Conservation (phyloP, 2,329 filamentous ascomycete genomes). For the Westerdykella ornata region DNA sequence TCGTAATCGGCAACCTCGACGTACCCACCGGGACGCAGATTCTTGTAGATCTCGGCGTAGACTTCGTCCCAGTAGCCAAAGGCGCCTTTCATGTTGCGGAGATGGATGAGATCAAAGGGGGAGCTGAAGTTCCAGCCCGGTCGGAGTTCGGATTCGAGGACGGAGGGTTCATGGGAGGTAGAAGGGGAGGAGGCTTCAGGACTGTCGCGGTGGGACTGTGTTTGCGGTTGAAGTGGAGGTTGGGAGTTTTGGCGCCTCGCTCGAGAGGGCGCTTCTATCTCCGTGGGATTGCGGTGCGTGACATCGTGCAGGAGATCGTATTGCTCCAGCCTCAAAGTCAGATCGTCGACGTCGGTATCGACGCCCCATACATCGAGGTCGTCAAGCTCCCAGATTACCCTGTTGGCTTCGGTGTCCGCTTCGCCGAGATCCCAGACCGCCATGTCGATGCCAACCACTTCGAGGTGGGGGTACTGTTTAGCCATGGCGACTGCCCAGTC, state of each 20-base stretch:
- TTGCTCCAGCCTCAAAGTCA: slow-evolving; percentile 16
- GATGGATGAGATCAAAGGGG: slow-evolving; percentile 46
- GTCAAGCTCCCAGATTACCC: slow-evolving; percentile 35
- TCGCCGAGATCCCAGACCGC: slow-evolving; percentile 48
- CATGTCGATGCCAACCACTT: slow-evolving; percentile 47
- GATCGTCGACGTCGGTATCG: slow-evolving; percentile 23
- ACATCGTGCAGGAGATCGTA: slow-evolving; percentile 19
- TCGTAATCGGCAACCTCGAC: slow-evolving; percentile 44
- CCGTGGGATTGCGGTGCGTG: slow-evolving; percentile 12
- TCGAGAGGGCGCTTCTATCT: slow-evolving; percentile 11
- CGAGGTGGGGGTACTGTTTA: slow-evolving; percentile 38
- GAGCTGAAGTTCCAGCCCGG: slow-evolving; percentile 44
- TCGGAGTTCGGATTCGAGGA: slow-evolving; percentile 16
- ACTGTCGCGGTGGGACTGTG: not conserved
- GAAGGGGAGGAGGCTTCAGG: slow-evolving; percentile 13
- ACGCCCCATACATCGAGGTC: slow-evolving; percentile 33
- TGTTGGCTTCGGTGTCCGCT: slow-evolving; percentile 34
- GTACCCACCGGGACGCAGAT: slow-evolving; percentile 42
- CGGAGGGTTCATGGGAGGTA: slow-evolving; percentile 16
- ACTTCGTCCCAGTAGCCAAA: slow-evolving; percentile 44
- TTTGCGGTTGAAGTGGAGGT: not conserved
- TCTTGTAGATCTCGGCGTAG: slow-evolving; percentile 42
- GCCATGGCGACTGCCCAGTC: slow-evolving; percentile 47
- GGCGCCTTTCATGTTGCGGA: slow-evolving; percentile 44
- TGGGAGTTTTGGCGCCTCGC: not conserved